These are phyloP conservation scores for Torulaspora microellipsoides DNA, from an alignment of 805 yeast genomes.

Conservation along the genomic window DNA sequence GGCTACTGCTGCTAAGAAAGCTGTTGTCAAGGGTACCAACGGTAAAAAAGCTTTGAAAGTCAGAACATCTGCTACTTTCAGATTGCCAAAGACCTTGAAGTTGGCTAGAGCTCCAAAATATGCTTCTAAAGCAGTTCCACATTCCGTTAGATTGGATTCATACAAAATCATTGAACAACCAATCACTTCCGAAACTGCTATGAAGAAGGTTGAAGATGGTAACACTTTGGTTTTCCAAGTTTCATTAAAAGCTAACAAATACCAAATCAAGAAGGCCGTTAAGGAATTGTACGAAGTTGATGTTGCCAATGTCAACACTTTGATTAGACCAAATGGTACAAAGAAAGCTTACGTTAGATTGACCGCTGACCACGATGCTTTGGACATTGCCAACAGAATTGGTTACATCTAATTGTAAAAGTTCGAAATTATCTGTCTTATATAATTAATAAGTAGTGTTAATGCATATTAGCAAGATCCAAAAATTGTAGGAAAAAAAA, in stretches of 20 bases:
- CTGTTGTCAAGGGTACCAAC: conserved; percentile 96
- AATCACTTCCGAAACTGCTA: conserved; percentile 96
- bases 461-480: too few relatives aligned
- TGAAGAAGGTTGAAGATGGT: conserved; percentile 99
- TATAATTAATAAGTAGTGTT: too few relatives aligned
- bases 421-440: background rate
- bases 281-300: conserved; percentile 98
- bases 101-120: conserved; percentile 93
- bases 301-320: conserved; percentile 88
- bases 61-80: conserved; percentile 93
- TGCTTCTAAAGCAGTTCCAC: conserved; percentile 94
- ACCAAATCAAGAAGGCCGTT: conserved; percentile 97
- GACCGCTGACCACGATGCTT: conserved; percentile 98
- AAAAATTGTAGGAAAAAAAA: too few relatives aligned
- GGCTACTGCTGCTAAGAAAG: conserved; percentile 98
- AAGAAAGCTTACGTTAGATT: conserved; percentile 99
- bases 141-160: conserved; percentile 94
- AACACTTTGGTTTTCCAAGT: conserved; percentile 99
- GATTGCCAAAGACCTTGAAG: conserved; percentile 94
- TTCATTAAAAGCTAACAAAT: conserved; percentile 94
- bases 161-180: conserved; percentile 92
- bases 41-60: conserved; percentile 85
- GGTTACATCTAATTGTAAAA: conserved; percentile 79
- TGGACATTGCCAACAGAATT: conserved; percentile 99
- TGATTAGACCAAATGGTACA: conserved; percentile 98